phyloP scores from a whole-genome alignment of 2,329 filamentous ascomycete species.

The Tricladium varicosporioides region DNA sequence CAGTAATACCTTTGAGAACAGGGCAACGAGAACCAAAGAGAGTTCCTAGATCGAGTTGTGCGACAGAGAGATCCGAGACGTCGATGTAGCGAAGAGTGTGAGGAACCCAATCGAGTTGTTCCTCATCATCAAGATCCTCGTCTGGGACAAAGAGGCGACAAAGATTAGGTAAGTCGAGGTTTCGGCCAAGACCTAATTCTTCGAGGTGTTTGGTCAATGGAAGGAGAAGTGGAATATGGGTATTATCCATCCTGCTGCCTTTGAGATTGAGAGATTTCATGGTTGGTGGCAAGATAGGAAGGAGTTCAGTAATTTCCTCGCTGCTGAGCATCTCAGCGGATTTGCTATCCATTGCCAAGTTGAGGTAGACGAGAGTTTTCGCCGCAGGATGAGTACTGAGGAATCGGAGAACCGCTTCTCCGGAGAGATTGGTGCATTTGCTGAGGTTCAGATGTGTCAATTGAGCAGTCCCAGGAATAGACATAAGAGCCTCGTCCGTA shows the following conservation, averaged over 20 bases:
- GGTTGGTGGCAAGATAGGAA: conserved; percentile 63
- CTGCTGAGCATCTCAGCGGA: conserved; percentile 70
- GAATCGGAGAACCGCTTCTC: conserved; percentile 67
- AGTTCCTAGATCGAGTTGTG: conserved; percentile 55
- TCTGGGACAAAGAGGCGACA: conserved; percentile 26
- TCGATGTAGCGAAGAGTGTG: conserved; percentile 73
- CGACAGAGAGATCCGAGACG: conserved; percentile 67
- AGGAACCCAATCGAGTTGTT: conserved; percentile 46
- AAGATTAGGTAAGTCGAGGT: conserved; percentile 64
- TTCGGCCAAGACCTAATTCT: conserved; percentile 71
- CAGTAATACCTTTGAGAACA: conserved; percentile 57
- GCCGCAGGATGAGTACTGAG: conserved; percentile 69
- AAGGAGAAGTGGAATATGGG: conserved; percentile 62
- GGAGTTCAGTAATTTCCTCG: conserved; percentile 61
- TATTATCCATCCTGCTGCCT: conserved; percentile 66
- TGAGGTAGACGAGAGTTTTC: conserved; percentile 66
- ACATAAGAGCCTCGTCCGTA: conserved; percentile 66
- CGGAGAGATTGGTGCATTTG: conserved; percentile 69
- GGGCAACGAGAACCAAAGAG: conserved; percentile 49
- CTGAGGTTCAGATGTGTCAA: conserved; percentile 77
- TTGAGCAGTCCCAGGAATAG: conserved; percentile 67
- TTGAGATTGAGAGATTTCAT: conserved; percentile 74
- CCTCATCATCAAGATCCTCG: conserved; percentile 29
- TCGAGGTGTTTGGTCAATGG: conserved; percentile 70
- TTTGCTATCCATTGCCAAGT: conserved; percentile 68